A percentile compares a stretch with the other conserved stretches of the same genome.
Conservation (phyloP, 768 basidiomycete species). For the Cystofilobasidium ferigula region DNA sequence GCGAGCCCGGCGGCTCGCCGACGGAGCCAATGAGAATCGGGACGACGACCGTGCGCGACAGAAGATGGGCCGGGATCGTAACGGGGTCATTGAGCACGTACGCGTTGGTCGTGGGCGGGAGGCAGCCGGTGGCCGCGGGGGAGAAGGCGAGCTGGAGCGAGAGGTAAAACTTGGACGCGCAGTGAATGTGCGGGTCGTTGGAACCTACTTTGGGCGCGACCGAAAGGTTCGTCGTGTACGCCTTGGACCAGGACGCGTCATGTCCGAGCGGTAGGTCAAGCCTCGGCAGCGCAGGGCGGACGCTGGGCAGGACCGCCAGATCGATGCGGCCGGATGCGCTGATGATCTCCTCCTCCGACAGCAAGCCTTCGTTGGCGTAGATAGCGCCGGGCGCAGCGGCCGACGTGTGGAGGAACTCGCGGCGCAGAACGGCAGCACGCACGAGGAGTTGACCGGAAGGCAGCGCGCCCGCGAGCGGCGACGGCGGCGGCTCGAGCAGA, state of each 20-base stretch:
- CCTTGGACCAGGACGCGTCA: conserved; percentile 13
- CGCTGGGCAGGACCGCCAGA: conserved; percentile 4
- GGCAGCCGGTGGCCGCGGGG: conserved; percentile 2
- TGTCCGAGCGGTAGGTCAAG: conserved; percentile 17
- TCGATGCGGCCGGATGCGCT: conserved; percentile 13
- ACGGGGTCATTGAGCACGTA: conserved; percentile 2
- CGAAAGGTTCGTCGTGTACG: conserved; percentile 24
- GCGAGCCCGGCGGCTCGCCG: conserved; percentile 23
- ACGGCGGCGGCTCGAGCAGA: background rate
- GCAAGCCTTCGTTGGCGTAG: conserved; percentile 16
- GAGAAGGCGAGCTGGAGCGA: conserved; percentile 24
- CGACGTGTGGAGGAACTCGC: conserved; percentile 21
- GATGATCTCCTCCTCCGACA: conserved; percentile 20
- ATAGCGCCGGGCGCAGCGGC: background rate
- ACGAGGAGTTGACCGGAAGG: conserved; percentile 14
- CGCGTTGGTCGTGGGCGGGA: background rate
- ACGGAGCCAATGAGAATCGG: conserved; percentile 25
- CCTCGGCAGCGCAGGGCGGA: conserved; percentile 7
- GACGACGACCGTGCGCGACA: conserved; percentile 5
- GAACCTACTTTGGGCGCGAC: conserved; percentile 7
- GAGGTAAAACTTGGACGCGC: conserved; percentile 21
- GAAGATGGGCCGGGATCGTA: background rate
- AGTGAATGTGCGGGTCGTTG: conserved; percentile 3
- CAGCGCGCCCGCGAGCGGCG: background rate
- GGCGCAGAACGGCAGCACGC: conserved; percentile 13